A percentile compares a stretch with the other conserved stretches of the same genome.
Conservation (phyloP, 179 eudicot genomes). For the Vitellaria paradoxa region DNA sequence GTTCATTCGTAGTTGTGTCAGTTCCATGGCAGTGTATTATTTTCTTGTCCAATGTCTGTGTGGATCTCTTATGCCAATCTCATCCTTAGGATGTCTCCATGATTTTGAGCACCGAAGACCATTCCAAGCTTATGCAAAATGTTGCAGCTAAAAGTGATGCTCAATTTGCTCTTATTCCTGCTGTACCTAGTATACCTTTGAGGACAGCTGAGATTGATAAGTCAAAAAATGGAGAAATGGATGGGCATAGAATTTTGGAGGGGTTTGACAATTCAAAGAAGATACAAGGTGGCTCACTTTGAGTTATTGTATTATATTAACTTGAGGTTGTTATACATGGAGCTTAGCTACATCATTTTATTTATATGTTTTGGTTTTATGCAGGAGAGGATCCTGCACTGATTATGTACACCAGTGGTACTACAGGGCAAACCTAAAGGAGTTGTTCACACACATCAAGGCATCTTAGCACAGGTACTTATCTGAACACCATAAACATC, state of each 20-base stretch:
- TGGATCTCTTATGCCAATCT: slow-evolving; percentile 13
- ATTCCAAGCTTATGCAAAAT: slow-evolving; percentile 72
- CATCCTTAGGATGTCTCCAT: slow-evolving; percentile 70
- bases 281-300: slow-evolving; percentile 42
- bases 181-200: slow-evolving; percentile 43
- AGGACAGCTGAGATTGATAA: slow-evolving; percentile 22
- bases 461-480: slow-evolving; percentile 87
- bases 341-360: slow-evolving; percentile 7
- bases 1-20: not conserved
- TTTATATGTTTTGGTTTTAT: slow-evolving; percentile 13
- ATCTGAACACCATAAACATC: slow-evolving; percentile 5
- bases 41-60: slow-evolving; percentile 8
- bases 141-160: slow-evolving; percentile 79
- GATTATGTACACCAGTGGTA: slow-evolving; percentile 94
- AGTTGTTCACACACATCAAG: slow-evolving; percentile 88
- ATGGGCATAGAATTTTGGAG: slow-evolving; percentile 23
- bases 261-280: slow-evolving; percentile 31
- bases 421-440: slow-evolving; percentile 99
- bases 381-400: slow-evolving; percentile 83
- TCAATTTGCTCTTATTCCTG: slow-evolving; percentile 71
- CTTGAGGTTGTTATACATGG: not conserved
- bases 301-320: not conserved
- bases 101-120: slow-evolving; percentile 91
- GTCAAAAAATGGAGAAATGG: slow-evolving; percentile 25
- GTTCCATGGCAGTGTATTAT: slow-evolving; percentile 1